Evolutionary conservation across 768 basidiomycete species (phyloP).

Genomic region (Porphyrellus cyaneotinctus): DNA sequence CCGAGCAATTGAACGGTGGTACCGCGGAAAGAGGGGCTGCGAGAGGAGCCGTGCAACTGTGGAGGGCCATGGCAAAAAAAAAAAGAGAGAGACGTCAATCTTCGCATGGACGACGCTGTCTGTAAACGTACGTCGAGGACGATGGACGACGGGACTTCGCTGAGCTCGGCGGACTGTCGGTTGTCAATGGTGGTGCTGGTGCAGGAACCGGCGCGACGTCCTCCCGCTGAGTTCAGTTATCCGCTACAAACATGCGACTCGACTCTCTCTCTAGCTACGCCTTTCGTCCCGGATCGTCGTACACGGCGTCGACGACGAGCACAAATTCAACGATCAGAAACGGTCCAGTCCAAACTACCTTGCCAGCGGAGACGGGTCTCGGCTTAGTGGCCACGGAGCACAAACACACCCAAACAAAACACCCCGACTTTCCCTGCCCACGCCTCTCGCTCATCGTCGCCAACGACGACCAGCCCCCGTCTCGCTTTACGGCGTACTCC

Average conservation of each 20-base stretch:
- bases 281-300: neutral
- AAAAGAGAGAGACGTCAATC: conserved; percentile 31
- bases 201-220: neutral
- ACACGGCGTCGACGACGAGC: conserved; percentile 1
- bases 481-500: conserved; percentile 5
- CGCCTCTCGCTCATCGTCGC: conserved; percentile 32
- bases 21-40: conserved; percentile 18
- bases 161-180: conserved; percentile 36
- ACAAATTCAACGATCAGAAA: neutral
- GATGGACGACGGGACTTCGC: conserved; percentile 27
- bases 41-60: conserved; percentile 7
- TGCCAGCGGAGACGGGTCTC: neutral
- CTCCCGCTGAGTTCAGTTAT: conserved; percentile 30
- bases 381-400: neutral
- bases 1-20: conserved; percentile 23
- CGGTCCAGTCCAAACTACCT: neutral
- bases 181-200: conserved; percentile 6
- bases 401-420: conserved; percentile 23
- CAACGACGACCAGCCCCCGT: conserved; percentile 25
- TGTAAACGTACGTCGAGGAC: conserved; percentile 25
- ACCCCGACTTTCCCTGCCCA: conserved; percentile 27
- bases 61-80: conserved; percentile 21
- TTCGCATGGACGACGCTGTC: conserved; percentile 15
- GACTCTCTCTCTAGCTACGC: conserved; percentile 1
- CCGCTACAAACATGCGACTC: conserved; percentile 5